Evolutionary conservation across 2,329 filamentous ascomycete species (phyloP).

Genomic region (Cercospora beticola): DNA sequence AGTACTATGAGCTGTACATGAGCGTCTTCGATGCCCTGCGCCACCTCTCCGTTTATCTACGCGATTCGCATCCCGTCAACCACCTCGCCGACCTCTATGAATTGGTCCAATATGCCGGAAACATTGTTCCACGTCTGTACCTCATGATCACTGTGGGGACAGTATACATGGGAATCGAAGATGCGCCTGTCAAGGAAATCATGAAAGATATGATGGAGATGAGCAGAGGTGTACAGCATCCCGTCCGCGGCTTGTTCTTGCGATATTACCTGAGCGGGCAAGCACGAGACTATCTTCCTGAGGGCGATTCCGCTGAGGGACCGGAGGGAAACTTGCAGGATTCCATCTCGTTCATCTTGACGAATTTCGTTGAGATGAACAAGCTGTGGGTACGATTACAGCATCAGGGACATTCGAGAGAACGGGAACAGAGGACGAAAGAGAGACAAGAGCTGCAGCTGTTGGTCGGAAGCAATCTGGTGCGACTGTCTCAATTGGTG

Average conservation of each 20-base stretch:
- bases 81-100: constrained; percentile 98
- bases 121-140: constrained; percentile 93
- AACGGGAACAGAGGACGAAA: constrained; percentile 88
- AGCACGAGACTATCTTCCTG: constrained; percentile 83
- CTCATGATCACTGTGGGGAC: constrained; percentile 99
- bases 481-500: constrained; percentile 90
- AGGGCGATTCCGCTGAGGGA: constrained; percentile 72
- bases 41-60: constrained; percentile 92
- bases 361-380: constrained; percentile 99
- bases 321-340: constrained; percentile 95
- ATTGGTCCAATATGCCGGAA: constrained; percentile 95
- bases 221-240: constrained; percentile 96
- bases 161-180: constrained; percentile 97
- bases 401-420: constrained; percentile 93
- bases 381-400: constrained; percentile 98
- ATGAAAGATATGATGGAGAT: constrained; percentile 99
- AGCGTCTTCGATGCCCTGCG: constrained; percentile 96
- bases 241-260: constrained; percentile 89
- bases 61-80: constrained; percentile 95
- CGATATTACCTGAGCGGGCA: constrained; percentile 96
- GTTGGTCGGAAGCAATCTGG: constrained; percentile 93
- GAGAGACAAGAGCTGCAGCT: constrained; percentile 94
- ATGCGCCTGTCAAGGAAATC: constrained; percentile 97
- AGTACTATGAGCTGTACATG: constrained; percentile 99
- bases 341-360: constrained; percentile 96